A percentile compares a stretch with the other conserved stretches of the same genome.
These are phyloP conservation scores for Microcera coccophila DNA, from an alignment of 2,329 filamentous ascomycete species.

Conservation along the genomic window DNA sequence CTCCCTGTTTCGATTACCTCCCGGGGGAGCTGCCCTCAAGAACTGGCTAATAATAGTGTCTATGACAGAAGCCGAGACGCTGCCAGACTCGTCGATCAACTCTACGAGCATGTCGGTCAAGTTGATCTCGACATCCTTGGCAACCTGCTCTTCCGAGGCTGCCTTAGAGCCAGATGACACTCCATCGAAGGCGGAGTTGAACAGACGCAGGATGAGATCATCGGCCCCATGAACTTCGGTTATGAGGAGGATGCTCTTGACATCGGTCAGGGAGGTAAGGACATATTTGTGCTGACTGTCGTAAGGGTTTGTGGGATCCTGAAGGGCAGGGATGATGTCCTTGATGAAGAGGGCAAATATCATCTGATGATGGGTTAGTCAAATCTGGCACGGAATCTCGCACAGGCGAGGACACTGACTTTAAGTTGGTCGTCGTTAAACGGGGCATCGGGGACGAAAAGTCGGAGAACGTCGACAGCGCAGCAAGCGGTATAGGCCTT, in stretches of 20 bases:
- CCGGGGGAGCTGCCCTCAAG: slow-evolving; percentile 74
- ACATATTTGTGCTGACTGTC: slow-evolving; percentile 92
- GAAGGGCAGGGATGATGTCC: slow-evolving; percentile 77
- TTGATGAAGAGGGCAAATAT: slow-evolving; percentile 88
- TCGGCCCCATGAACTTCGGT: slow-evolving; percentile 83
- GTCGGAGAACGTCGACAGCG: slow-evolving; percentile 84
- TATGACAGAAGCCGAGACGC: slow-evolving; percentile 73
- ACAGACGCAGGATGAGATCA: slow-evolving; percentile 73
- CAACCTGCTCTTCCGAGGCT: slow-evolving; percentile 73
- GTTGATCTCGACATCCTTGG: slow-evolving; percentile 90
- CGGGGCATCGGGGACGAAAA: slow-evolving; percentile 92
- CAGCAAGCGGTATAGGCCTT: slow-evolving; percentile 85
- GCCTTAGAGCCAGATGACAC: slow-evolving; percentile 74
- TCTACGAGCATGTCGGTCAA: slow-evolving; percentile 82
- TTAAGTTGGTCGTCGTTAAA: slow-evolving; percentile 88
- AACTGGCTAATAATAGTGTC: slow-evolving; percentile 96
- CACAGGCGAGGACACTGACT: slow-evolving; percentile 45
- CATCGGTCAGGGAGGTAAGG: slow-evolving; percentile 79
- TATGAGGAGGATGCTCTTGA: slow-evolving; percentile 91
- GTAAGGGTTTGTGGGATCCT: slow-evolving; percentile 83
- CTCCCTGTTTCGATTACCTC: slow-evolving; percentile 57
- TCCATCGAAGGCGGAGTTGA: slow-evolving; percentile 87
- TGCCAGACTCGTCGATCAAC: slow-evolving; percentile 79
- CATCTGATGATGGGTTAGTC: slow-evolving; percentile 54
- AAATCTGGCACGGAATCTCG: not conserved